These are phyloP conservation scores for Fusarium papillatum DNA, from an alignment of 2,329 filamentous ascomycete species.

Conservation along the genomic window DNA sequence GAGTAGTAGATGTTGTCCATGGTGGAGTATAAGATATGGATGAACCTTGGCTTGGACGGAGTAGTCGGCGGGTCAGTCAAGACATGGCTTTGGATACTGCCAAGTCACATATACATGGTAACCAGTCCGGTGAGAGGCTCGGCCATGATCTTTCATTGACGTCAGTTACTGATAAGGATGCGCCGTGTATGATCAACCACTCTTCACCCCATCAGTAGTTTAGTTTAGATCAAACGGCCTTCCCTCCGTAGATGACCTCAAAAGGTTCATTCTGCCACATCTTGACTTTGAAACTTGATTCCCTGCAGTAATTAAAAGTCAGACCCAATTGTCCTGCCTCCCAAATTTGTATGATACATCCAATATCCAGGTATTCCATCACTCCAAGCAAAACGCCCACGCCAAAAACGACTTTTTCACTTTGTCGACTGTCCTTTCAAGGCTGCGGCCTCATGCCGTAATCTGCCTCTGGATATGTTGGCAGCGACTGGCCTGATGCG, in stretches of 20 bases:
- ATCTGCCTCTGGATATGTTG: conserved; percentile 40
- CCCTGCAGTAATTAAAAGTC: background rate
- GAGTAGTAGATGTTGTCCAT: background rate
- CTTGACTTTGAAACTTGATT: conserved; percentile 1
- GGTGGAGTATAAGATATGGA: background rate
- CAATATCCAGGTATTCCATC: conserved; percentile 12
- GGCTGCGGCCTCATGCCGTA: conserved; percentile 35
- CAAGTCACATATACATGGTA: background rate
- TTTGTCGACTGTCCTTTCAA: background rate
- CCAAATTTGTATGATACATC: background rate
- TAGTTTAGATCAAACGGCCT: conserved; percentile 14
- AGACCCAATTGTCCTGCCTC: background rate
- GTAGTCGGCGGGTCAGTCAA: background rate
- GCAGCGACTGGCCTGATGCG: conserved; percentile 39
- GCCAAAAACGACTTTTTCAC: background rate
- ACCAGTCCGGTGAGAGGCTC: conserved; percentile 8
- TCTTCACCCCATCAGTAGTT: background rate
- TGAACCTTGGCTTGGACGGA: background rate
- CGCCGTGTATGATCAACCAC: background rate
- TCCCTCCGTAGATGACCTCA: conserved; percentile 25
- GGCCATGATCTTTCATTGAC: background rate
- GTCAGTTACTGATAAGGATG: background rate
- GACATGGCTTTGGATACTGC: background rate
- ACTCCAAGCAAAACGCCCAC: conserved; percentile 1
- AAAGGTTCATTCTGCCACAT: conserved; percentile 13